A percentile compares a stretch with the other conserved stretches of the same genome.
These are phyloP conservation scores for Discostella stelligeroides DNA, from an alignment of 108 stramenopile species.

Conservation along the genomic window DNA sequence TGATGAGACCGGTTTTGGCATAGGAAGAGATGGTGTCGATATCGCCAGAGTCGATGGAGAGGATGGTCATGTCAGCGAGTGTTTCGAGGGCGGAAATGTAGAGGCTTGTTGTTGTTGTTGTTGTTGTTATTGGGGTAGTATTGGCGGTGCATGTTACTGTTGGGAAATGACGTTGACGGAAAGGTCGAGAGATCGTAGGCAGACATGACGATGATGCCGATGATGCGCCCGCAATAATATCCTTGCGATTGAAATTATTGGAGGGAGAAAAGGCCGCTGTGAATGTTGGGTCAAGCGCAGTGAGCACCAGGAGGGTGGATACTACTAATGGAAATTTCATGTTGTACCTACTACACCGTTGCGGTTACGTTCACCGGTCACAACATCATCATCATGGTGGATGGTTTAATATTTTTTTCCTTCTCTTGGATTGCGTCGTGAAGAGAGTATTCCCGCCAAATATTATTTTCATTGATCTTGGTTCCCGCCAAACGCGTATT, in stretches of 20 bases:
- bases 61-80: slow-evolving; percentile 74
- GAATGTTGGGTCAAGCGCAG: slow-evolving; percentile 5
- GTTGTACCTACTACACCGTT: too few relatives aligned
- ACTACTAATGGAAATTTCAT: slow-evolving; percentile 32
- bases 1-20: slow-evolving; percentile 76
- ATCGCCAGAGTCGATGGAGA: slow-evolving; percentile 89
- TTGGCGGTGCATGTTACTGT: slow-evolving; percentile 8
- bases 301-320: slow-evolving; percentile 5
- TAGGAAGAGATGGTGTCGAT: slow-evolving; percentile 72
- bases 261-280: slow-evolving; percentile 7
- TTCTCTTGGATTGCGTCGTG: too few relatives aligned
- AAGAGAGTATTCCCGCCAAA: too few relatives aligned
- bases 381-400: too few relatives aligned
- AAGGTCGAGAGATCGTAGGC: too few relatives aligned
- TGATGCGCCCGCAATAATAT: neutral
- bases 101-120: slow-evolving; percentile 8
- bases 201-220: neutral
- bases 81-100: slow-evolving; percentile 61
- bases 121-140: neutral
- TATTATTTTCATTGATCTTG: too few relatives aligned
- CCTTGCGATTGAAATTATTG: neutral
- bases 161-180: neutral
- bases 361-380: too few relatives aligned
- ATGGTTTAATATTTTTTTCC: too few relatives aligned
- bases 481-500: too few relatives aligned